Evolutionary conservation across 768 basidiomycete genomes (phyloP).

Genomic region (Mycena chlorophos): DNA sequence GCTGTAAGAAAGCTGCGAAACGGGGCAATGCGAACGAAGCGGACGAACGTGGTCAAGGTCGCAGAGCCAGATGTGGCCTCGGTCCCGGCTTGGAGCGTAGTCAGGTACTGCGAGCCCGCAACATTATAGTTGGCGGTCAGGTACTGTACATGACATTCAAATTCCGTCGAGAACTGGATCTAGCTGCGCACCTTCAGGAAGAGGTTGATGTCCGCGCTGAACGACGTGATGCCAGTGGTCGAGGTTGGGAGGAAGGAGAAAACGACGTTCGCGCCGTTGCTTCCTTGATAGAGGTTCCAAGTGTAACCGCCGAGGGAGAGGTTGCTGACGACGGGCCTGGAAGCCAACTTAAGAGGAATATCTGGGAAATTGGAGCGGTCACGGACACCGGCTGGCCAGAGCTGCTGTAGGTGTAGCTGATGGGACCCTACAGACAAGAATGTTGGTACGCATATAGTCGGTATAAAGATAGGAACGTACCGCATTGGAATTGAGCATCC

Average conservation of each 20-base stretch:
- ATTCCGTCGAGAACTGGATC: neutral
- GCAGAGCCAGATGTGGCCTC: slow-evolving; percentile 61
- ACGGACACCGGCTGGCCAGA: slow-evolving; percentile 40
- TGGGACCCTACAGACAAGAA: slow-evolving; percentile 48
- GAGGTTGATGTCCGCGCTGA: slow-evolving; percentile 52
- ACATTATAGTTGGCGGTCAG: slow-evolving; percentile 47
- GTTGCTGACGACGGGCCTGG: slow-evolving; percentile 42
- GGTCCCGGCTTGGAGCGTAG: slow-evolving; percentile 60
- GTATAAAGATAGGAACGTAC: neutral
- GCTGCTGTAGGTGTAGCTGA: slow-evolving; percentile 48
- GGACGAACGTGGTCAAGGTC: slow-evolving; percentile 51
- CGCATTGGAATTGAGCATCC: slow-evolving; percentile 60
- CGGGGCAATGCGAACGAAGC: no score
- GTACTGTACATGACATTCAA: slow-evolving; percentile 39
- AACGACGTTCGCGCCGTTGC: slow-evolving; percentile 54
- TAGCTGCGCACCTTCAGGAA: slow-evolving; percentile 50
- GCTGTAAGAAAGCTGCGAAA: no score
- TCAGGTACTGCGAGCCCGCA: slow-evolving; percentile 54
- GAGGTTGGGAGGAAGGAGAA: slow-evolving; percentile 49
- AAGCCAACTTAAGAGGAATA: neutral
- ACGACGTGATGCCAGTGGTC: slow-evolving; percentile 43
- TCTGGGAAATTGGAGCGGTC: neutral
- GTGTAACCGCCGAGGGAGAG: slow-evolving; percentile 49
- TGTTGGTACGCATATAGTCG: neutral
- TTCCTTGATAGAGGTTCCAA: slow-evolving; percentile 60